Evolutionary conservation across 495 filamentous ascomycete species (phyloP), one percentile per base, ranked within the genome.

Genomic region (Staphylotrichum longicolle): DNA sequence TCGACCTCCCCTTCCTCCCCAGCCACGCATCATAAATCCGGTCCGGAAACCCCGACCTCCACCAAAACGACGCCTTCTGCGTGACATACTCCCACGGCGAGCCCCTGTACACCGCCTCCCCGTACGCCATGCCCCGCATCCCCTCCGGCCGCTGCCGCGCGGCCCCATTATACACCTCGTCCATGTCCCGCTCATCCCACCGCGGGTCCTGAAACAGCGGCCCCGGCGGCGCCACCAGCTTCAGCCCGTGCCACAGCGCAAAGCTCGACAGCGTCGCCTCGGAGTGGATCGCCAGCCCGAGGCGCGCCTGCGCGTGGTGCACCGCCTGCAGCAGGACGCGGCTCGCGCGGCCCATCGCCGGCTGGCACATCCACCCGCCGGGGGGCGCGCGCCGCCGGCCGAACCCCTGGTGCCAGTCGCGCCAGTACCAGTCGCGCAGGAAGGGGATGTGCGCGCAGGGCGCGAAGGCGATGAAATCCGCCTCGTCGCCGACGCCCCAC

Each of bases 311-410:
- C 10, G 40, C 40, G 54, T 57, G 41, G 41, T 57, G 54, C 11
- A 42, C 54, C 14, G 54, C 54, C 5, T 9, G 54, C 41, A 57
- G 32, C 32, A 57, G 33, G 0, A 37, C 34, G 30, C 41, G 34
- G 54, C 54, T 57, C 11, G 54, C 54, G 54, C 54, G 54, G 30
- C 54, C 54, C 54, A 57, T 57, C 5, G 54, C 54, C 1, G 54
- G 54, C 41, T 57, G 54, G 54, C 54, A 57, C 54, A 57, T 57
- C 54, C 54, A 57, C 12, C 54, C 40, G 20, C 20, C 20, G 20
- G 20, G 10, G 54, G 41, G 37, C 27, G 33, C 54, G 20, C 37
- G 40, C 30, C 35, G 32, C 54, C 40, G 32, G 54, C 40, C 32
- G 41, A 57, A 37, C 3, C 54, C 41, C 11, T 57, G 54, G 2